Evolutionary conservation across 768 basidiomycete species (phyloP).

Genomic region (Tylopilus balloui): DNA sequence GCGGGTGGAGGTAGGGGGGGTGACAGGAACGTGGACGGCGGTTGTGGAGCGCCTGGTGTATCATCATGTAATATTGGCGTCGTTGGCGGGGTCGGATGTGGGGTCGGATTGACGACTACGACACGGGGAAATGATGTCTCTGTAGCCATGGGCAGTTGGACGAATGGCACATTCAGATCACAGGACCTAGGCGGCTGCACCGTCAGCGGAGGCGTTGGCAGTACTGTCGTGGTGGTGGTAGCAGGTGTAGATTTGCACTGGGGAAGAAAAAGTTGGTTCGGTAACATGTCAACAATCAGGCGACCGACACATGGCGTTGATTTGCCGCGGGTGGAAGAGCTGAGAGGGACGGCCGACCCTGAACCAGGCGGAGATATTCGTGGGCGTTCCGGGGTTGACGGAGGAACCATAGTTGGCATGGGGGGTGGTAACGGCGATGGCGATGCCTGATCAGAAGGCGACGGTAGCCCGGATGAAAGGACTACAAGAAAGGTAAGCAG

Average conservation of each 20-base stretch:
- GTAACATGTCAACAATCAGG: slow-evolving; percentile 59
- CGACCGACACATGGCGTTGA: slow-evolving; percentile 36
- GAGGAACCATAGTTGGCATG: slow-evolving; percentile 13
- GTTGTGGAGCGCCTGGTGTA: slow-evolving; percentile 21
- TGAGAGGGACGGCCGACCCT: slow-evolving; percentile 11
- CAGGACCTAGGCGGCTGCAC: slow-evolving; percentile 10
- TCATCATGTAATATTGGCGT: slow-evolving; percentile 46
- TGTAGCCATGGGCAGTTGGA: slow-evolving; percentile 24
- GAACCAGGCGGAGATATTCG: slow-evolving; percentile 21
- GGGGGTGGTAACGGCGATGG: slow-evolving; percentile 27
- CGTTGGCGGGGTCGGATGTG: slow-evolving; percentile 73
- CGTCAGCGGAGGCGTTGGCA: slow-evolving; percentile 6
- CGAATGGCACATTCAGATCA: slow-evolving; percentile 22
- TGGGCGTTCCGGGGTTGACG: slow-evolving; percentile 29
- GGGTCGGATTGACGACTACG: slow-evolving; percentile 71
- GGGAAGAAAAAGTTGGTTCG: slow-evolving; percentile 34
- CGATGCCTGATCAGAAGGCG: slow-evolving; percentile 28
- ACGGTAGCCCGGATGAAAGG: slow-evolving; percentile 23
- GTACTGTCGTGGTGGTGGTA: background rate
- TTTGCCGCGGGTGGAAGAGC: slow-evolving; percentile 17
- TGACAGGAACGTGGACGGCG: slow-evolving; percentile 24
- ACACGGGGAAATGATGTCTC: slow-evolving; percentile 46
- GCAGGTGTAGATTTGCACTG: slow-evolving; percentile 10
- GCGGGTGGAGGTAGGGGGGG: slow-evolving; percentile 30
- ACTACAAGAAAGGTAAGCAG: slow-evolving; percentile 22